phyloP scores from a whole-genome alignment of 768 basidiomycete species.

The Mycena crocata region DNA sequence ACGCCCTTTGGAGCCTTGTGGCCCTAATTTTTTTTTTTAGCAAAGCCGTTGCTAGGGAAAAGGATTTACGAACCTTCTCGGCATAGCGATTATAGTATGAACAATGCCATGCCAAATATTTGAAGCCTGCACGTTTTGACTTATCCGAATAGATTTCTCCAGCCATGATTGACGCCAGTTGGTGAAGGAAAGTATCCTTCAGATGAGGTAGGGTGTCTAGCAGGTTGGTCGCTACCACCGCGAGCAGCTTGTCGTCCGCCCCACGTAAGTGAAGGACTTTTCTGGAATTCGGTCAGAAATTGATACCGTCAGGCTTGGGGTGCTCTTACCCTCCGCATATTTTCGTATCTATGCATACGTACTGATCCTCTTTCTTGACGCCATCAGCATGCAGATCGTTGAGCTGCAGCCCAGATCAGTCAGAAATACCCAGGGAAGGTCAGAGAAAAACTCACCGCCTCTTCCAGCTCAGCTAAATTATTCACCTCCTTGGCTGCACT shows the following conservation, averaged over 20 bases:
- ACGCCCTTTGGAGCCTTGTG: not conserved
- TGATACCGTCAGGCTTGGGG: not conserved
- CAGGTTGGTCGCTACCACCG: not conserved
- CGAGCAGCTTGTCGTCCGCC: not conserved
- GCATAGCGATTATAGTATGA: not conserved
- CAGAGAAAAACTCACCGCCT: not conserved
- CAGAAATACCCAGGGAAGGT: not conserved
- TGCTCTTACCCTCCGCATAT: not conserved
- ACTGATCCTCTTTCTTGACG: not conserved
- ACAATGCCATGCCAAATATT: not conserved
- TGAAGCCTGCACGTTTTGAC: not conserved
- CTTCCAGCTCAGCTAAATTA: not conserved
- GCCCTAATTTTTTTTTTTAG: not conserved
- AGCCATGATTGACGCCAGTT: not conserved
- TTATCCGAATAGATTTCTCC: not conserved
- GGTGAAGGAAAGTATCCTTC: not conserved
- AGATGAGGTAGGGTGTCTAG: not conserved
- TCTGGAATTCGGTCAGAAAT: not conserved
- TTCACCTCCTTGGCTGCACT: not conserved
- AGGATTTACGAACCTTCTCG: not conserved
- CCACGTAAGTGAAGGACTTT: not conserved
- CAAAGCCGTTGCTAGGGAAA: not conserved
- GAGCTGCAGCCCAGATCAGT: not conserved
- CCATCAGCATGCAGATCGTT: not conserved
- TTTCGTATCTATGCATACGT: not conserved